A percentile compares a stretch with the other conserved stretches of the same genome.
These are phyloP conservation scores for Trametes versicolor DNA, from an alignment of 1,284 basidiomycete species.

Conservation along the genomic window DNA sequence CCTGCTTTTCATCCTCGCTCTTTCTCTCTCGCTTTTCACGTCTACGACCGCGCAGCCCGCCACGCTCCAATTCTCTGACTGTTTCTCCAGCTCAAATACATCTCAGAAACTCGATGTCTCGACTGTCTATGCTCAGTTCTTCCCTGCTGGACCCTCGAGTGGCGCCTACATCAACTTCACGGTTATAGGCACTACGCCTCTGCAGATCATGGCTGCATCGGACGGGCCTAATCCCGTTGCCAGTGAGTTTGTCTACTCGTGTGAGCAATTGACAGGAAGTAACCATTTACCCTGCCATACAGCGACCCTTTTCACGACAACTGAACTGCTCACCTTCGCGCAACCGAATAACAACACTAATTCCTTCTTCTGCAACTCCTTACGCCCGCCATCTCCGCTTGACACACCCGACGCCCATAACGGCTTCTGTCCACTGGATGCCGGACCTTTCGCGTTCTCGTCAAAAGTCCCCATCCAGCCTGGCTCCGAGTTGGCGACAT, in stretches of 20 bases:
- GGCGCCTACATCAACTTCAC: constrained; percentile 70
- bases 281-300: constrained; percentile 19
- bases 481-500: constrained; percentile 82
- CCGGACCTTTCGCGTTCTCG: constrained; percentile 86
- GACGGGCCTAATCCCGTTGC: constrained; percentile 71
- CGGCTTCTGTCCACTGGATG: constrained; percentile 75
- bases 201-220: constrained; percentile 67
- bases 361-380: constrained; percentile 77
- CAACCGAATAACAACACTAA: constrained; percentile 76
- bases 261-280: neutral
- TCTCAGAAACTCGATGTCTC: constrained; percentile 72
- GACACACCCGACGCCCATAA: constrained; percentile 49
- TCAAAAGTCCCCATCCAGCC: constrained; percentile 77
- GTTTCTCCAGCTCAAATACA: constrained; percentile 60
- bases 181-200: constrained; percentile 65
- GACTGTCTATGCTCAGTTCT: constrained; percentile 79
- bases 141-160: constrained; percentile 52
- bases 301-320: constrained; percentile 89
- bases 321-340: constrained; percentile 81
- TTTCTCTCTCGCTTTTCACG: constrained; percentile 34
- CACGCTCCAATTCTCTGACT: constrained; percentile 54
- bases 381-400: constrained; percentile 80
- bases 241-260: constrained; percentile 43
- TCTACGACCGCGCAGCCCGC: constrained; percentile 44
- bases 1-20: constrained; percentile 34